These are phyloP conservation scores for Gossypium davidsonii DNA, from an alignment of 441 rosid species.

Conservation along the genomic window DNA sequence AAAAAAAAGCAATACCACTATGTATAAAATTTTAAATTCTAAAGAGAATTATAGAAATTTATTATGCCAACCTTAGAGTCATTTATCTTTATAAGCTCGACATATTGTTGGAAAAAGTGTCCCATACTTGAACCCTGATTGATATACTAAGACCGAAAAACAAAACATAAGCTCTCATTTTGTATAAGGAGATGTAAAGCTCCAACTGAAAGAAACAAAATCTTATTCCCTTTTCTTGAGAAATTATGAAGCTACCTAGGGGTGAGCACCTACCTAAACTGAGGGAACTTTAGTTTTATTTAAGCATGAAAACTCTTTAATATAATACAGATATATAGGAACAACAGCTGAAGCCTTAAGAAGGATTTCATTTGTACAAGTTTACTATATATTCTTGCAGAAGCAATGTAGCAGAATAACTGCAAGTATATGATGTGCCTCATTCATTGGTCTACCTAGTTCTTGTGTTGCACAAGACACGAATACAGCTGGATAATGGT, in stretches of 20 bases:
- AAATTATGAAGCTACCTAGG: background rate
- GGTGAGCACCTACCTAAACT: background rate
- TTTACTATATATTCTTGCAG: background rate
- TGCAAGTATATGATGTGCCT: background rate
- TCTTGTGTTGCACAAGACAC: background rate
- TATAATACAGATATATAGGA: no score
- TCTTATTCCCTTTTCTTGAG: background rate
- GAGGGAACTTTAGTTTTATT: background rate
- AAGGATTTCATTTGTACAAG: background rate
- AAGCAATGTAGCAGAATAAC: background rate
- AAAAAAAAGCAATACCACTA: slow-evolving; percentile 12
- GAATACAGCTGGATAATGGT: background rate
- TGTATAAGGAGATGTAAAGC: background rate
- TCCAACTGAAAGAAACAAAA: background rate
- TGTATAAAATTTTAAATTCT: slow-evolving; percentile 11
- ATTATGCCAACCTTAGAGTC: slow-evolving; percentile 52
- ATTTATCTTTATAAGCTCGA: slow-evolving; percentile 83
- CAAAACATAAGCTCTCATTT: background rate
- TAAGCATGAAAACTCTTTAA: background rate
- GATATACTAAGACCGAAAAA: slow-evolving; percentile 7
- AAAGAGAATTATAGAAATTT: slow-evolving; percentile 3
- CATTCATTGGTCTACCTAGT: background rate
- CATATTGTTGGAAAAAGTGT: slow-evolving; percentile 79
- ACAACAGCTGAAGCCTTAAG: background rate
- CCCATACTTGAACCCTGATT: slow-evolving; percentile 94